phyloP scores from a whole-genome alignment of 139 green algal species.

The Chlorella sp. region DNA sequence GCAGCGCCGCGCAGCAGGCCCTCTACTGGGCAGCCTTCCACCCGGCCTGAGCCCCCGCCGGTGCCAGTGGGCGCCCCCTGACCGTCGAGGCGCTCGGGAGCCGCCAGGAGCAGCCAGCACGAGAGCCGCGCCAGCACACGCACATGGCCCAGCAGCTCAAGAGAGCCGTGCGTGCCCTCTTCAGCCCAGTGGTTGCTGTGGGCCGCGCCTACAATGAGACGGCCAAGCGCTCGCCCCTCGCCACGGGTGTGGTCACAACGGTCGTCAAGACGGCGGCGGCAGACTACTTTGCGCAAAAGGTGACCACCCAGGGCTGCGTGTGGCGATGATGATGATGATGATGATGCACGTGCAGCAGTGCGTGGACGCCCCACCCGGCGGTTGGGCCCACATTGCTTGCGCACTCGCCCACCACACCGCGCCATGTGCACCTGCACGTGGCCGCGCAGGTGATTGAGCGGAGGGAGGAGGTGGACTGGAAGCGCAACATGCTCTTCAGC shows the following conservation, averaged over 20 bases:
- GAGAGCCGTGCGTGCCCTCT: background rate
- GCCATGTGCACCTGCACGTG: no score
- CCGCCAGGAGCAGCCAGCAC: no score
- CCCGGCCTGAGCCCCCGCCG: no score
- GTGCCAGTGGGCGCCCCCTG: no score
- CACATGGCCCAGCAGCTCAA: background rate
- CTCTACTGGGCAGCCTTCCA: background rate
- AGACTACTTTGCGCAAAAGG: constrained; percentile 89
- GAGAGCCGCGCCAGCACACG: no score
- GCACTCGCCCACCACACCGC: no score
- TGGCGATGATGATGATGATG: background rate
- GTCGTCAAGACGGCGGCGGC: constrained; percentile 79
- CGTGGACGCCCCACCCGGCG: no score
- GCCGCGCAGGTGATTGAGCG: constrained; percentile 64
- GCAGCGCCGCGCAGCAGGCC: no score
- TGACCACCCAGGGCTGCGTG: constrained; percentile 37
- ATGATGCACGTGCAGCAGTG: no score
- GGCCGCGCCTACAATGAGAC: constrained; percentile 50
- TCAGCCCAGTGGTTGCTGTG: constrained; percentile 31
- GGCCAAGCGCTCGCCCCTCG: constrained; percentile 51
- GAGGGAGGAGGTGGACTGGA: constrained; percentile 70
- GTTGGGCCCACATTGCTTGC: no score
- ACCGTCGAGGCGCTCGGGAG: no score
- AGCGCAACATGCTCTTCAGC: constrained; percentile 64
- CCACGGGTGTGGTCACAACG: constrained; percentile 71